Evolutionary conservation across 2,329 filamentous ascomycete genomes (phyloP), one percentile per base, ranked within the genome.

Genomic region (Bisporella sp.): DNA sequence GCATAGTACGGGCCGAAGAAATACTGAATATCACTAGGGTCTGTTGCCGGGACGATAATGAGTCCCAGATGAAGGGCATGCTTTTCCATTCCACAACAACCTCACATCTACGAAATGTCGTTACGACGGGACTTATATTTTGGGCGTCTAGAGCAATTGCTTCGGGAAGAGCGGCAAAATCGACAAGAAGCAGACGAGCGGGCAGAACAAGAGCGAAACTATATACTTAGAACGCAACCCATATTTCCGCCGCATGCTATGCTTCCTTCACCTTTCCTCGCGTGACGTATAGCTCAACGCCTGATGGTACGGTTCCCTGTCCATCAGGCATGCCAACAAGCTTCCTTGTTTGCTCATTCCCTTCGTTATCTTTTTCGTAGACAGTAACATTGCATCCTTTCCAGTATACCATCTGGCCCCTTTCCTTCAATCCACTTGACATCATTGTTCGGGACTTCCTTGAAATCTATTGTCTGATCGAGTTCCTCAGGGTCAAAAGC

Each of bases 341-440:
- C 37, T 37, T 46, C 42, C 37, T 53, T 41, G 39, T 42, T 37
- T 50, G 48, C 48, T 49, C 32, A 9, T 50, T 50, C 48, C 52
- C 52, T 33, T 47, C 44, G 50, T 42, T 45, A 47, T 53, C 50
- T 41, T 50, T 53, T 44, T 55, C 49, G 44, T 47, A 53, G 37
- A 53, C 39, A 49, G 52, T 54, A 35, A 54, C 52, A 52, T 52
- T 52, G 43, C 42, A 50, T 42, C 45, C 50, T 21, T 53, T 52
- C 50, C 43, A 55, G 39, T 55, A 55, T 11, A 55, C 47, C 46
- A 21, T 32, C 50, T 50, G 46, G 37, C 47, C 53, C 13, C 46
- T n/a, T 55, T 11, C 53, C 53, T 45, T 5, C 32, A 49, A 54
- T 48, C 48, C 6, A 31, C 21, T 12, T 43, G n/a, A 39, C 28